Evolutionary conservation across 495 filamentous ascomycete genomes (phyloP).

Genomic region (Hapsidospora chrysogenum): DNA sequence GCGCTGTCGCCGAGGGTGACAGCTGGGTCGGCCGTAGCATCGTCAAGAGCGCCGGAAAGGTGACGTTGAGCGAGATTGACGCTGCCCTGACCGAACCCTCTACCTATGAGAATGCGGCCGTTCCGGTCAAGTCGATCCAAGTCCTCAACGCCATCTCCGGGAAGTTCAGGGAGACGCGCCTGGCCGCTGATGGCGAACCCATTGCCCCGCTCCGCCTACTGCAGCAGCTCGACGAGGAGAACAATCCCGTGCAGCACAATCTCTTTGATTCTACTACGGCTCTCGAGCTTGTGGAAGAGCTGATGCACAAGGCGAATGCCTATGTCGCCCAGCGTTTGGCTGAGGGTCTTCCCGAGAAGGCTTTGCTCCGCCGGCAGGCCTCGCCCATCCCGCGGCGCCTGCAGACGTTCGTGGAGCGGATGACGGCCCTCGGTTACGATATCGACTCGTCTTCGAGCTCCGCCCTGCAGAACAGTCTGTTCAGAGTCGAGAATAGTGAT

Average conservation of each 20-base stretch:
- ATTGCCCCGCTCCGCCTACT: slow-evolving; percentile 77
- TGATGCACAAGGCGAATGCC: slow-evolving; percentile 77
- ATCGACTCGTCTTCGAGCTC: slow-evolving; percentile 84
- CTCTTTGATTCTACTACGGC: slow-evolving; percentile 82
- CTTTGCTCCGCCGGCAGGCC: slow-evolving; percentile 73
- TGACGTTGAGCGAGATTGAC: slow-evolving; percentile 75
- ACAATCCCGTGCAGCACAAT: slow-evolving; percentile 89
- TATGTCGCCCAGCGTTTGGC: slow-evolving; percentile 76
- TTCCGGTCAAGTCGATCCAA: slow-evolving; percentile 53
- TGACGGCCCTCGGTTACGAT: slow-evolving; percentile 77
- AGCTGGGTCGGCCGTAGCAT: slow-evolving; percentile 90
- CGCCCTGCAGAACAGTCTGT: slow-evolving; percentile 78
- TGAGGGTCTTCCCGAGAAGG: slow-evolving; percentile 72
- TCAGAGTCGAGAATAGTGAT: slow-evolving; percentile 72
- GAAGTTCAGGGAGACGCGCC: slow-evolving; percentile 76
- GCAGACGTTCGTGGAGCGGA: slow-evolving; percentile 78
- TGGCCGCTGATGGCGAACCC: slow-evolving; percentile 57
- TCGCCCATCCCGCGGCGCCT: slow-evolving; percentile 76
- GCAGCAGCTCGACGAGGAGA: slow-evolving; percentile 94
- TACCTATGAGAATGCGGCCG: slow-evolving; percentile 38
- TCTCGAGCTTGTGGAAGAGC: slow-evolving; percentile 87
- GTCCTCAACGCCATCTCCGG: slow-evolving; percentile 60
- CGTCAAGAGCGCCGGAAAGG: slow-evolving; percentile 74
- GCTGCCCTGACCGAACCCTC: slow-evolving; percentile 47
- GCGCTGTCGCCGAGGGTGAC: slow-evolving; percentile 61